Evolutionary conservation across 495 filamentous ascomycete genomes (phyloP), one percentile per base, ranked within the genome.

Genomic region (Penicillium pulvis): DNA sequence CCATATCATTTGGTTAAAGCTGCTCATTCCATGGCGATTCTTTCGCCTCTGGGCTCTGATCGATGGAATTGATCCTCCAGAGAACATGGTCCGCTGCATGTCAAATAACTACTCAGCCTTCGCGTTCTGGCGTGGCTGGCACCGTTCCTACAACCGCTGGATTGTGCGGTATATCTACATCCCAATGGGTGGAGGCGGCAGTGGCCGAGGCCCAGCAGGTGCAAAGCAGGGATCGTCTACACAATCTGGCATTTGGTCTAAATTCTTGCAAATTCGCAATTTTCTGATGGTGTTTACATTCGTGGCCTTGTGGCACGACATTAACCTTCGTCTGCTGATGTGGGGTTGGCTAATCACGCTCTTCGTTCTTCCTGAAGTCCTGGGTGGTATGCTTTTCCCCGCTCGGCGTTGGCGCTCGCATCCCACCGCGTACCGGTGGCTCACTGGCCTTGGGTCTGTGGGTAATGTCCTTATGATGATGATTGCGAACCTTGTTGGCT

Each of bases 31-130:
- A 12, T 99, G 92, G 92, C 90, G 94, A 8, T 89, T 98, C 75
- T 99, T 99, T 84, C 90, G 94, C 6, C 83, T 99, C 20, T 99
- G 94, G 94, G 78, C 90, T 0, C 81, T 98, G 2, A 66, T 91
- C 42, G 94, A 99, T 70, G 88, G 89, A 60, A 84, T 98, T 65
- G 94, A 99, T 69, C 92, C 94, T 0, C 93, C 94, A 3, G 94
- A 99, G 71, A 99, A 99, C 75, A 94, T 99, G 90, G 82, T 98
- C 51, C 91, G 94, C 65, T 99, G 94, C 78, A 91, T 97, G 76
- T 91, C 86, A 63, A 85, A 99, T 75, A 98, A 98, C 71, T 97
- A 93, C 77, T 93, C 88, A 55, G 86, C 90, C 7, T 79, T 91
- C n/a, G 87, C 84, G 24, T 99, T 99, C 77, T 99, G 94, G 94